Evolutionary conservation across 1,139 yeast genomes (phyloP).

Genomic region (Candida labiduridarum): DNA sequence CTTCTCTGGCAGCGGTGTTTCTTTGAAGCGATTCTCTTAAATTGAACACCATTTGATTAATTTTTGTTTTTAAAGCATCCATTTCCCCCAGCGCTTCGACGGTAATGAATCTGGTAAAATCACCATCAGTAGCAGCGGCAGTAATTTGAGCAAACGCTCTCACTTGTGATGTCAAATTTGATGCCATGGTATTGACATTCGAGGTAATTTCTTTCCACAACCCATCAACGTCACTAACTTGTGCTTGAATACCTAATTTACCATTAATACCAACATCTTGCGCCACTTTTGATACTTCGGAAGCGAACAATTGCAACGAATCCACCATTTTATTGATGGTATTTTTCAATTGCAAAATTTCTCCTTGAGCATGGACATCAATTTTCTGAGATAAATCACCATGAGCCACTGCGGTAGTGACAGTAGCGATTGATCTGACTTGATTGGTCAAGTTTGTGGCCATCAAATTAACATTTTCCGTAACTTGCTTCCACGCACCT

Average conservation of each 20-base stretch:
- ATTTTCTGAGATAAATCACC: slow-evolving; percentile 88
- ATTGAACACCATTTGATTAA: slow-evolving; percentile 88
- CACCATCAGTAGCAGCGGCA: slow-evolving; percentile 94
- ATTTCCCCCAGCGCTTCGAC: slow-evolving; percentile 92
- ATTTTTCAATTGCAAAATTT: slow-evolving; percentile 72
- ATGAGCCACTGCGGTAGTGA: slow-evolving; percentile 90
- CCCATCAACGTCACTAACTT: slow-evolving; percentile 88
- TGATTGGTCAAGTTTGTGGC: slow-evolving; percentile 87
- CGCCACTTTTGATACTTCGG: slow-evolving; percentile 87
- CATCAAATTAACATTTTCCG: slow-evolving; percentile 88
- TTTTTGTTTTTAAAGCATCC: slow-evolving; percentile 90
- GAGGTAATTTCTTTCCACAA: slow-evolving; percentile 91
- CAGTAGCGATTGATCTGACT: slow-evolving; percentile 87
- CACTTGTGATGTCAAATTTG: slow-evolving; percentile 86
- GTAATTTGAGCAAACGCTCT: slow-evolving; percentile 93
- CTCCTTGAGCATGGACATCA: slow-evolving; percentile 90
- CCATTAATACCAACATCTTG: slow-evolving; percentile 94
- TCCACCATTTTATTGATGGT: slow-evolving; percentile 93
- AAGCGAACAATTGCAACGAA: slow-evolving; percentile 81
- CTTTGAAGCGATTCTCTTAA: slow-evolving; percentile 87
- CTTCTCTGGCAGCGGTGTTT: slow-evolving; percentile 91
- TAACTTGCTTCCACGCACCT: slow-evolving; percentile 92
- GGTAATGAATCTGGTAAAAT: slow-evolving; percentile 84
- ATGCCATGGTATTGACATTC: slow-evolving; percentile 93
- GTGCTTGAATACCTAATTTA: slow-evolving; percentile 88